Base-by-base conservation (phyloP, 345 rosid genomes). In the Salix dunnii region DNA sequence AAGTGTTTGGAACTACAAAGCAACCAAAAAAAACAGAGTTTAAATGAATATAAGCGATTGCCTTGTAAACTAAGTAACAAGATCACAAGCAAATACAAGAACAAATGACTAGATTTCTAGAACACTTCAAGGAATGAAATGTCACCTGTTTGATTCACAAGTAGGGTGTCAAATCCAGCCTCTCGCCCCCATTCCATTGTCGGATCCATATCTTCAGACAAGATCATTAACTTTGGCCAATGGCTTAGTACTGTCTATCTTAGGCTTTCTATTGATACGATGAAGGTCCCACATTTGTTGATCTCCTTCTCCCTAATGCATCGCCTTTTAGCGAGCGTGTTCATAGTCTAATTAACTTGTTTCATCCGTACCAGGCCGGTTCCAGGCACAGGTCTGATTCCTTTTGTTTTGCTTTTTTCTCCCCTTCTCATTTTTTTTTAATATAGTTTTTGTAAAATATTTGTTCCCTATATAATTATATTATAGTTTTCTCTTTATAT, bases 71-170 rank as follows among this genome's bases (percentile, higher is more conserved):
- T 1, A 7, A 36, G 38, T 6, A 5, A 36, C 38, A 36, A 36
- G 38, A 36, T 36, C 38, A 6, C 38, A 36, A 36, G 38, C 5
- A n/a, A n/a, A n/a, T n/a, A 21, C 25, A 53, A 53, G 60, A 53
- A 53, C 60, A 21, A 21, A 53, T 20, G 25, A 53, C 60, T 5
- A 53, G 4, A 53, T 7, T 53, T 21, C n/a, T 9, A 21, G 1
- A 53, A 20, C 60, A 53, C 7, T 53, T 9, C 2, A 49, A 18
- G 18, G 63, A 36, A 71, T 40, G 7, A 73, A 48, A n/a, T n/a
- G n/a, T n/a, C 23, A 85, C 86, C 86, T 68, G 80, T 82, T 33
- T 81, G 81, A 51, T 76, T 72, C 21, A 85, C 25, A 16, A 78
- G 78, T 18, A 85, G 81, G 64, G 81, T 67, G 27, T 83, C 86